A percentile compares a stretch with the other conserved stretches of the same genome.
Conservation (phyloP, 257 asterid genomes). For the Perilla frutescens region DNA sequence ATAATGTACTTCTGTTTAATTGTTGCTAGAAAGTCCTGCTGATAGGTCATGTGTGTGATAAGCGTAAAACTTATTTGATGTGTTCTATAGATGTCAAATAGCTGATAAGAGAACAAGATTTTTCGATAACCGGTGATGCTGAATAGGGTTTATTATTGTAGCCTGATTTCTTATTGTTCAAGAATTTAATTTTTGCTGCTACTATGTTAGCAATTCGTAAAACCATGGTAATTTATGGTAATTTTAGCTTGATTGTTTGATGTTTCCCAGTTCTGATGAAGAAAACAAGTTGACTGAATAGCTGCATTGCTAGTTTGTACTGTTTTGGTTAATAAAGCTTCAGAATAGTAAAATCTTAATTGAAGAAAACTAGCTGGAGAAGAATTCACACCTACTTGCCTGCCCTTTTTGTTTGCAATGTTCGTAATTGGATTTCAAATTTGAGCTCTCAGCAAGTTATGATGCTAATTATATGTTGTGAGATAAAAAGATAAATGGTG, state of each 20-base stretch:
- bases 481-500: background rate
- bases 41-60: no score
- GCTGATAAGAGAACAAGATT: no score
- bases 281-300: background rate
- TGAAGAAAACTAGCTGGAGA: slow-evolving; percentile 1
- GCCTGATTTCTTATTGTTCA: no score
- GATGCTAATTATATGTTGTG: background rate
- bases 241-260: no score
- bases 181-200: no score
- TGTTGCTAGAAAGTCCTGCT: no score
- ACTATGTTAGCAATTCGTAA: background rate
- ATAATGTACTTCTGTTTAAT: no score
- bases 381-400: background rate
- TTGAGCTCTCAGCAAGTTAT: background rate
- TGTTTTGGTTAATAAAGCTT: background rate
- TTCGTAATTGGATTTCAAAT: background rate
- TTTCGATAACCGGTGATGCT: no score
- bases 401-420: background rate
- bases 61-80: no score
- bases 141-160: no score
- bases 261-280: slow-evolving; percentile 2
- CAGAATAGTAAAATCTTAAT: background rate
- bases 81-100: no score
- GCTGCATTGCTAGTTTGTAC: slow-evolving; percentile 9
- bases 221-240: background rate